Evolutionary conservation across 1,139 yeast species (phyloP), one percentile per base, ranked within the genome.

Genomic region (Fermentozyma sake): DNA sequence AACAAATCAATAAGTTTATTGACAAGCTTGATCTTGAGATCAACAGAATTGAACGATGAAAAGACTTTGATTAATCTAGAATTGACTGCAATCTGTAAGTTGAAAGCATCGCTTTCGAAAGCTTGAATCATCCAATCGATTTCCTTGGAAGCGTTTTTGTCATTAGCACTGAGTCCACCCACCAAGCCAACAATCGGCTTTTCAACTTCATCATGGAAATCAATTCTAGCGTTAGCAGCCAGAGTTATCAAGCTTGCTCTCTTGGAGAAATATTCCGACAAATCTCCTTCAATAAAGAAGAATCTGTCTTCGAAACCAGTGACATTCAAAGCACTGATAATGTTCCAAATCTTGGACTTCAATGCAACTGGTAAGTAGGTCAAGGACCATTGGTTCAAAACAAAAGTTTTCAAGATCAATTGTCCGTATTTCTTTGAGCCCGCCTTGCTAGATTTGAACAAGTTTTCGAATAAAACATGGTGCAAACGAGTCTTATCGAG

Each of bases 81-180:
- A 24, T 77, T 68, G 5, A 78, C 68, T n/a, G 76, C 68, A 16
- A 79, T 55, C 21, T 70, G 75, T 29, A 74, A 68, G 38, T 58
- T 57, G 1, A 68, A 60, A 12, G 44, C 31, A 4, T 39, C 36
- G 7, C 75, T 59, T 29, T 70, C 68, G 38, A 78, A 58, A 2
- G 75, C 72, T 12, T 59, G 57, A 29, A 75, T 67, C 22, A 86
- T 48, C 58, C 87, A 82, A 21, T 72, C 71, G 22, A 80, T 65
- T 32, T 82, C 87, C 31, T 58, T 58, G 7, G 50, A 27, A 12
- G 51, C 54, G 35, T 64, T 67, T 46, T 72, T 72, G 34, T 79
- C 87, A 34, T 69, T 72, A 2, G 46, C 25, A 15, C 48, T 30
- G 12, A 28, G 28, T 7, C 70, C 61, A 8, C 83, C 71, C 12